phyloP scores from a whole-genome alignment of 2,329 filamentous ascomycete genomes.

The Hypoxylon sp. region DNA sequence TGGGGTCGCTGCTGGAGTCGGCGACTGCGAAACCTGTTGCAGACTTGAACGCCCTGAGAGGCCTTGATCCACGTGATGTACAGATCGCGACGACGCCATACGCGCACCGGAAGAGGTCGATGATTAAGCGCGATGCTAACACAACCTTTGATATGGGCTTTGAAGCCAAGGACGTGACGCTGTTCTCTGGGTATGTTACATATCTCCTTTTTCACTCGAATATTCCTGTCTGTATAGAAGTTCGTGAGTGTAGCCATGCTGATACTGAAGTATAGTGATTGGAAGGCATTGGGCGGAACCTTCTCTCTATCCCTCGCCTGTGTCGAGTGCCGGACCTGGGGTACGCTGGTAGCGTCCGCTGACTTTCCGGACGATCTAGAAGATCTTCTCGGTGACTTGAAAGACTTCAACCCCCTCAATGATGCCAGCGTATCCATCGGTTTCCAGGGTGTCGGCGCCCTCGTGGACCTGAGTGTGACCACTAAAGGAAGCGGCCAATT shows the following conservation, averaged over 20 bases:
- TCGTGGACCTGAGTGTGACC: constrained; percentile 45
- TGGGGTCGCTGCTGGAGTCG: constrained; percentile 37
- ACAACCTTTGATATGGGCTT: constrained; percentile 43
- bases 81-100: constrained; percentile 29
- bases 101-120: constrained; percentile 18
- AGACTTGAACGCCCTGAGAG: constrained; percentile 11
- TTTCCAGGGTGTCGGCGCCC: constrained; percentile 50
- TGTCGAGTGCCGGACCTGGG: constrained; percentile 47
- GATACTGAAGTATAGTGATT: constrained; percentile 26
- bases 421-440: constrained; percentile 45
- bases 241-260: constrained; percentile 11
- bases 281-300: constrained; percentile 20
- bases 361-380: constrained; percentile 48
- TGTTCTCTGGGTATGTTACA: constrained; percentile 47
- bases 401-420: constrained; percentile 47
- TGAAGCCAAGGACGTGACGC: constrained; percentile 34
- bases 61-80: constrained; percentile 28
- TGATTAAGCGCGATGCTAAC: constrained; percentile 45
- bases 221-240: background rate
- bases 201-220: background rate
- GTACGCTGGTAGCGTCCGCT: constrained; percentile 44
- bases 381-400: constrained; percentile 46
- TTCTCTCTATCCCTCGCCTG: constrained; percentile 46
- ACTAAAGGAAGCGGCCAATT: constrained; percentile 41
- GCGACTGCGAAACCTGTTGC: constrained; percentile 31